These are phyloP conservation scores for Senna siamea DNA, from an alignment of 306 rosid genomes.

Conservation along the genomic window DNA sequence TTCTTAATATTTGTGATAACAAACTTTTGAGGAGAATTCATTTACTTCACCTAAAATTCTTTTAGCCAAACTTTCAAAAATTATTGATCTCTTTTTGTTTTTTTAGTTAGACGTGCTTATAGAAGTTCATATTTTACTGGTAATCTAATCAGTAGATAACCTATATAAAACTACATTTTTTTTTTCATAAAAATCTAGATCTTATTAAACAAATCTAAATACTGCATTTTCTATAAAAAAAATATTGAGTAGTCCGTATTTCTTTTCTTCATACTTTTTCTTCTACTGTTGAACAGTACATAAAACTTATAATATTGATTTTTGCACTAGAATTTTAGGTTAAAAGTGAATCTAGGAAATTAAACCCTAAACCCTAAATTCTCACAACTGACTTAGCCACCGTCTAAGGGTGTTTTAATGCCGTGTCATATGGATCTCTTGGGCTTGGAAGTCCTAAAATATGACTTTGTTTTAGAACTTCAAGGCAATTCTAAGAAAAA, in stretches of 20 bases:
- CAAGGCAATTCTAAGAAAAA: constrained; percentile 25
- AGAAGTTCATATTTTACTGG: no score
- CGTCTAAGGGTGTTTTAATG: constrained; percentile 1
- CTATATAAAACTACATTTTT: no score
- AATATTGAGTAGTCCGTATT: not conserved
- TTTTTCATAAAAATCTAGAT: no score
- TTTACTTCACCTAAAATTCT: not conserved
- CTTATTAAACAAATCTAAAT: not conserved
- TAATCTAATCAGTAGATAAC: no score
- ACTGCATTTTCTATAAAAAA: not conserved
- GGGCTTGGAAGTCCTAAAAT: constrained; percentile 23
- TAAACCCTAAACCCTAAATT: no score
- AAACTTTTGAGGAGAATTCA: no score
- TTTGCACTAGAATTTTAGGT: constrained; percentile 19
- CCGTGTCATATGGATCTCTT: constrained; percentile 28
- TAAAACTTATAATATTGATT: constrained; percentile 16
- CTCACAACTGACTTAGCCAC: constrained; percentile 16
- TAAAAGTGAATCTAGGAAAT: constrained; percentile 16
- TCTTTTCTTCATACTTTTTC: constrained; percentile 7
- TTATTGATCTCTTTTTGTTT: not conserved
- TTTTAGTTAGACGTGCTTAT: no score
- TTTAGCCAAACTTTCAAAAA: not conserved
- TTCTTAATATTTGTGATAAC: no score
- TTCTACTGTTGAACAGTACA: constrained; percentile 14
- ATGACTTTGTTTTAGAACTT: constrained; percentile 31